phyloP scores from a whole-genome alignment of 257 asterid species.

The Solanum bulbocastanum region DNA sequence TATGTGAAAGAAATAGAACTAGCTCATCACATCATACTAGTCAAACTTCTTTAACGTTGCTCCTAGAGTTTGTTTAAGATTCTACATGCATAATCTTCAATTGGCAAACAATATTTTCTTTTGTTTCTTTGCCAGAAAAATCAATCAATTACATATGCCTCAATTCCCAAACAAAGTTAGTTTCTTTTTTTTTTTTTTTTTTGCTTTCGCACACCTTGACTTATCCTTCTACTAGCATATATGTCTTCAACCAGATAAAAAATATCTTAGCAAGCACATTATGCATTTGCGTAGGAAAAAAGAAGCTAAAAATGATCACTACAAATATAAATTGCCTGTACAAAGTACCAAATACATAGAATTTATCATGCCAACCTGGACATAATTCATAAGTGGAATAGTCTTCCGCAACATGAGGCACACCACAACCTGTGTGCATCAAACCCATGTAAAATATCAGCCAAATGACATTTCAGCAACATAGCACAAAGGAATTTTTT shows the following conservation, averaged over 20 bases:
- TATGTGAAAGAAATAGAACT: background rate
- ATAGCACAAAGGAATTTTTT: background rate
- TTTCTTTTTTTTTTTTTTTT: background rate
- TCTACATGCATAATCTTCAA: background rate
- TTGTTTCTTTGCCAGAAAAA: background rate
- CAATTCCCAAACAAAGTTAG: background rate
- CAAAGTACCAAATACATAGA: background rate
- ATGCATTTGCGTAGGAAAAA: background rate
- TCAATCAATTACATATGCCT: background rate
- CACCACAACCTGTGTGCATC: conserved; percentile 66
- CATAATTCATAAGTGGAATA: conserved; percentile 76
- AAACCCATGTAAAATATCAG: conserved; percentile 16
- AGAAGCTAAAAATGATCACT: background rate
- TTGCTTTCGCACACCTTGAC: background rate
- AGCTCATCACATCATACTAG: background rate
- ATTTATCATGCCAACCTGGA: conserved; percentile 47
- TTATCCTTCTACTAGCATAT: background rate
- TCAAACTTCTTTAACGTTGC: background rate
- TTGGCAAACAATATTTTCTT: background rate
- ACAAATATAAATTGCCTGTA: background rate
- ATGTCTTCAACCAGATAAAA: background rate
- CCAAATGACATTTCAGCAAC: background rate
- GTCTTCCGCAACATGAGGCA: conserved; percentile 94
- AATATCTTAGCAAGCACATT: background rate
- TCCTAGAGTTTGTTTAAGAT: background rate